Conservation (phyloP, 495 filamentous ascomycete species). For the Mytilinidion resinicola region DNA sequence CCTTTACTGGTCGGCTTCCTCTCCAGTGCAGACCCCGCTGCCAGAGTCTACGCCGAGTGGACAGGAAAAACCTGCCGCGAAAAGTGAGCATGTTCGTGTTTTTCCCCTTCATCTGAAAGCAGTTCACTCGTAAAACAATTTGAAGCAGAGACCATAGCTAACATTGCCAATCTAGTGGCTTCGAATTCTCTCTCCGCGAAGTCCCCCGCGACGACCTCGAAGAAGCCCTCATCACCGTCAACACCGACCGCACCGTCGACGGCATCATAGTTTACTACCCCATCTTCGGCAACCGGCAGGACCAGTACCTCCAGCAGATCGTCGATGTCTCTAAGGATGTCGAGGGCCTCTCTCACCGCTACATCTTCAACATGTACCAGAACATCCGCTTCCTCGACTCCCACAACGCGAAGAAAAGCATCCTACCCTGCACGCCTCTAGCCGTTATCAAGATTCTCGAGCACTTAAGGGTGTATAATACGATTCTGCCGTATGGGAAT, state of each 20-base stretch:
- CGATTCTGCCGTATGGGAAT: constrained; percentile 90
- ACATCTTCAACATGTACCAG: constrained; percentile 99
- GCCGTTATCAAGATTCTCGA: constrained; percentile 96
- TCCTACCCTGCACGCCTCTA: constrained; percentile 91
- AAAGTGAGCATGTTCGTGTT: constrained; percentile 58
- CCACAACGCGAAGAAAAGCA: constrained; percentile 71
- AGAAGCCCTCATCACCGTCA: constrained; percentile 75
- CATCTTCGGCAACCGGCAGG: constrained; percentile 82
- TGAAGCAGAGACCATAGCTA: background rate
- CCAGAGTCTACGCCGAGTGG: constrained; percentile 90
- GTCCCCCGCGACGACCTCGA: constrained; percentile 83
- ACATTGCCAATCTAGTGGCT: constrained; percentile 56
- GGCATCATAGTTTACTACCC: constrained; percentile 99
- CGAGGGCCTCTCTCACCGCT: constrained; percentile 86
- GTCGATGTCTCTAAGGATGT: constrained; percentile 87
- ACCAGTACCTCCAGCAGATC: constrained; percentile 93
- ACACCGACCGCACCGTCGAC: constrained; percentile 68
- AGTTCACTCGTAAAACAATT: background rate
- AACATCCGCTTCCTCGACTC: constrained; percentile 92
- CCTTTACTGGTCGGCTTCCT: constrained; percentile 86
- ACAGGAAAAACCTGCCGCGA: constrained; percentile 92
- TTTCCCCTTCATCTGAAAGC: background rate
- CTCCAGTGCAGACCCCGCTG: constrained; percentile 84
- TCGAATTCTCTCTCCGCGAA: constrained; percentile 74
- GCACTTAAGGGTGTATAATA: constrained; percentile 91